phyloP scores from a whole-genome alignment of 306 rosid genomes.

The Castanea mollissima region DNA sequence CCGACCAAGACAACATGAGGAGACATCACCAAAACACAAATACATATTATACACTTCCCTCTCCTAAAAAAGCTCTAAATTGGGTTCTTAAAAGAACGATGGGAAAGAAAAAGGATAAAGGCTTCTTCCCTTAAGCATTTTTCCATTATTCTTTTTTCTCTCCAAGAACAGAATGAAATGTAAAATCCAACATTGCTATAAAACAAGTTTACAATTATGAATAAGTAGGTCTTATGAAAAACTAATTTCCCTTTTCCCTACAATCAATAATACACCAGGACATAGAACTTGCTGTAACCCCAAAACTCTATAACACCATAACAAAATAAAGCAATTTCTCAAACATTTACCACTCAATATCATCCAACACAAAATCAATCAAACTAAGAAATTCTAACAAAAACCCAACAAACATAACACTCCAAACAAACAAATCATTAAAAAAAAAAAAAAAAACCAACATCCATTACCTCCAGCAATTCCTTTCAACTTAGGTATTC shows the following conservation, averaged over 20 bases:
- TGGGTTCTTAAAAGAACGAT: background rate
- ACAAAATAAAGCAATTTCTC: background rate
- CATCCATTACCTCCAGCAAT: conserved; percentile 77
- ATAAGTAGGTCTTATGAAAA: background rate
- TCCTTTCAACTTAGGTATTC: conserved; percentile 87
- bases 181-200: background rate
- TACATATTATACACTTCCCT: background rate
- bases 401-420: background rate
- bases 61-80: background rate
- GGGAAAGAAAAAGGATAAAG: background rate
- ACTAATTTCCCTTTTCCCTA: background rate
- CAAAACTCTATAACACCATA: background rate
- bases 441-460: background rate
- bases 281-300: background rate
- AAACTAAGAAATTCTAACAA: background rate
- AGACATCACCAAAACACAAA: background rate
- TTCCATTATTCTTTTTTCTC: background rate
- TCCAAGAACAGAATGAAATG: background rate
- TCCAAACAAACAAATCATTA: background rate
- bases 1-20: background rate
- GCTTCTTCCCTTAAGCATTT: background rate
- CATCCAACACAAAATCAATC: background rate
- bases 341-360: background rate
- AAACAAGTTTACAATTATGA: background rate
- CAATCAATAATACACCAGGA: background rate